Conservation (phyloP, 306 rosid species). For the Castanea mollissima region DNA sequence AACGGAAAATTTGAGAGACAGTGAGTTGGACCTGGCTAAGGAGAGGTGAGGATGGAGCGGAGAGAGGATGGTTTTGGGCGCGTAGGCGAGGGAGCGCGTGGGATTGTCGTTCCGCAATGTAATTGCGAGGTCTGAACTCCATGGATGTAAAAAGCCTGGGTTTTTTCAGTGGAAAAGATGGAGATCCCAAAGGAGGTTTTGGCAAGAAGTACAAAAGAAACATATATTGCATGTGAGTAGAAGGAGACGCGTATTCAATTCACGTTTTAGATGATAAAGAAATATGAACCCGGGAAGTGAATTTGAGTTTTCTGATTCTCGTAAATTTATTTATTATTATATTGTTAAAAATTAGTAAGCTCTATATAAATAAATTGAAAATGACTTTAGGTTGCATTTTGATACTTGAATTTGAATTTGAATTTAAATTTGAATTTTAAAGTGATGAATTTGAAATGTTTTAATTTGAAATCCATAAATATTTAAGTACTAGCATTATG, state of each 20-base stretch:
- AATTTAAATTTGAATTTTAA: too few relatives aligned
- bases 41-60: constrained; percentile 28
- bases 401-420: too few relatives aligned
- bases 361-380: too few relatives aligned
- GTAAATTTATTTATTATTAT: too few relatives aligned
- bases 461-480: too few relatives aligned
- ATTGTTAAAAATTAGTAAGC: too few relatives aligned
- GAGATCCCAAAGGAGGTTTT: not conserved
- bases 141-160: constrained; percentile 38
- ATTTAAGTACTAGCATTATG: too few relatives aligned
- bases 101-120: constrained; percentile 49
- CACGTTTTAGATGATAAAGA: not conserved
- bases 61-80: constrained; percentile 60
- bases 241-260: not conserved
- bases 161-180: not conserved
- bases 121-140: constrained; percentile 85
- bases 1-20: not conserved
- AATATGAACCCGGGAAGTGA: not conserved
- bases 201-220: not conserved
- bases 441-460: too few relatives aligned
- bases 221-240: too few relatives aligned
- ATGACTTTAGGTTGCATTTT: too few relatives aligned
- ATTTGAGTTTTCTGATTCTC: not conserved
- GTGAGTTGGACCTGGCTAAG: constrained; percentile 43
- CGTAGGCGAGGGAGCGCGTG: constrained; percentile 60